A percentile compares a stretch with the other conserved stretches of the same genome.
Evolutionary conservation across 352 stramenopile species (phyloP).

Genomic region (Phytopythium sindhum): DNA sequence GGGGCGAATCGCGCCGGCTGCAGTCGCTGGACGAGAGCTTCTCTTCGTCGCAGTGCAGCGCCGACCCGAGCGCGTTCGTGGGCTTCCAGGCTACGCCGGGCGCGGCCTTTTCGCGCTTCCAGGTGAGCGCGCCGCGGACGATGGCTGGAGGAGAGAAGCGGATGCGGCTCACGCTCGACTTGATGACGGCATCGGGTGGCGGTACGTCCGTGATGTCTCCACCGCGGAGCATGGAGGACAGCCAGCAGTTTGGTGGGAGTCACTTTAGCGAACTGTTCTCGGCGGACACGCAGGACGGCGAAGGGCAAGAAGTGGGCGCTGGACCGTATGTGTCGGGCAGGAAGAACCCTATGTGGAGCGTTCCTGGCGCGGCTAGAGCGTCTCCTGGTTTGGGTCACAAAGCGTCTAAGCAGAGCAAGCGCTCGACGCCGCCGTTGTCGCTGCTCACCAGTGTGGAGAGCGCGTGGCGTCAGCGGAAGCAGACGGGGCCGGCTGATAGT

Average conservation of each 20-base stretch:
- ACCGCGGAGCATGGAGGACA: constrained; percentile 18
- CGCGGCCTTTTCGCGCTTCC: neutral
- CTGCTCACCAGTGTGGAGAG: constrained; percentile 25
- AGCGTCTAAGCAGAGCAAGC: neutral
- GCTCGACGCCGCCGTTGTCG: constrained; percentile 14
- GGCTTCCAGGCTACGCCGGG: constrained; percentile 24
- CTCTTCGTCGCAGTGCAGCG: constrained; percentile 54
- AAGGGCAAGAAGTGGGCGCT: neutral
- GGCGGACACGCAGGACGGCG: constrained; percentile 52
- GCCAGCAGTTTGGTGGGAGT: constrained; percentile 16
- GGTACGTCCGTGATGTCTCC: constrained; percentile 8
- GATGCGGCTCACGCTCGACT: constrained; percentile 33
- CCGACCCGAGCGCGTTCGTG: constrained; percentile 54
- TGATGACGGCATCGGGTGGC: constrained; percentile 11
- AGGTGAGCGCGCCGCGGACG: neutral
- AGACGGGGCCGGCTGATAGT: neutral
- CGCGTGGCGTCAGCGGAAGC: constrained; percentile 17
- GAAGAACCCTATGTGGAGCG: neutral
- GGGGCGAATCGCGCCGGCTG: neutral
- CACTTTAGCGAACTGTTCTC: constrained; percentile 48
- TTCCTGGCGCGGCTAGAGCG: neutral
- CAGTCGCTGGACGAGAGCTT: constrained; percentile 32
- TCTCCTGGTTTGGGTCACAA: neutral
- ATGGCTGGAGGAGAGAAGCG: neutral
- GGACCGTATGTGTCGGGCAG: neutral